These are phyloP conservation scores for Tephrocybe sp. DNA, from an alignment of 768 basidiomycete genomes.

Conservation along the genomic window DNA sequence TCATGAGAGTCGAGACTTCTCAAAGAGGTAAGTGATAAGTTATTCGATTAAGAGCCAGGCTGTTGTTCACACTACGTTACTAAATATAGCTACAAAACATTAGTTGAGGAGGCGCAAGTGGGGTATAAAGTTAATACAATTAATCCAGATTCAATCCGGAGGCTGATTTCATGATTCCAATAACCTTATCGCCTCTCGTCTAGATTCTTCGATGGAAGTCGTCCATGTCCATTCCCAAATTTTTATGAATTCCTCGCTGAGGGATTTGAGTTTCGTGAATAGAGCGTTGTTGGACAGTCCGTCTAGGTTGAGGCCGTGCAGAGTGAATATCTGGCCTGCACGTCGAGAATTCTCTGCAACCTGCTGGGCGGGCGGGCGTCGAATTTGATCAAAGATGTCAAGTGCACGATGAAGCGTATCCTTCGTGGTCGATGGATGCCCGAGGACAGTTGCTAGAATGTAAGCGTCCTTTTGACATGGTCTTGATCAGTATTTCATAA, in stretches of 20 bases:
- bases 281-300: constrained; percentile 25
- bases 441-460: constrained; percentile 42
- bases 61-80: too few species aligned
- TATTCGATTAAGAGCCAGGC: too few species aligned
- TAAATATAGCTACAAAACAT: background rate
- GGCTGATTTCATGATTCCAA: constrained; percentile 18
- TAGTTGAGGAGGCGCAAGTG: background rate
- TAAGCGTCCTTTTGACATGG: constrained; percentile 45
- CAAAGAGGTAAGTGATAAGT: too few species aligned
- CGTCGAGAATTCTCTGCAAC: constrained; percentile 38
- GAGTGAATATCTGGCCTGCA: constrained; percentile 42
- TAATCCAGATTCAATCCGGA: background rate
- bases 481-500: background rate
- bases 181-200: constrained; percentile 36
- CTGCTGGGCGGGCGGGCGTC: constrained; percentile 44
- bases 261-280: constrained; percentile 32
- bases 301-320: constrained; percentile 33
- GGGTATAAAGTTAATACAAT: background rate
- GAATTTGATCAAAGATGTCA: constrained; percentile 47
- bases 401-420: constrained; percentile 42
- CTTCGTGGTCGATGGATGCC: constrained; percentile 40
- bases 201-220: constrained; percentile 41
- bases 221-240: constrained; percentile 68
- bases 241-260: constrained; percentile 42
- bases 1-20: too few species aligned